Evolutionary conservation across 257 asterid genomes (phyloP), one percentile per base, ranked within the genome.

Genomic region (Fraxinus americana): DNA sequence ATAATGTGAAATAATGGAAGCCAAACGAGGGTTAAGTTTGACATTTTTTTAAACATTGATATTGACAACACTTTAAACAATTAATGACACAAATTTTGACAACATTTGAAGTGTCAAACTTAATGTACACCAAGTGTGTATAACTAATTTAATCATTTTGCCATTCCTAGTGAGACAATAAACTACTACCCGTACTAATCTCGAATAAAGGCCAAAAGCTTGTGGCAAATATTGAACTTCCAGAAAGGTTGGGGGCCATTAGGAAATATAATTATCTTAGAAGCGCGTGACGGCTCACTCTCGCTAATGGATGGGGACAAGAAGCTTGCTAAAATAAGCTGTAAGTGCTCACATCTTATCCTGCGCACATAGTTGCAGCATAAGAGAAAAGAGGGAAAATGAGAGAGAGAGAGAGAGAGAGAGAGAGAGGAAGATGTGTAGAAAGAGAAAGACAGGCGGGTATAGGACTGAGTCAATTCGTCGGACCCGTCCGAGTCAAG

Each of bases 311-410:
- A 9, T 25, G 45, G 65, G 75, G 48, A 59, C 25, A 8, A 5
- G n/a, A 8, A 0, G 9, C 4, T 68, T 68, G 65, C 88, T 83
- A 89, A 83, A 16, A 69, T 88, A 81, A 70, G 86, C 86, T n/a
- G 32, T 25, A 45, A 65, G 73, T 34, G 70, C 29, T 29, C 76
- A 77, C 68, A 38, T 38, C 25, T 27, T 81, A 85, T 76, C 85
- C 48, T 86, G 89, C 91, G 86, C 90, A 72, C 70, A 17, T 63
- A 75, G 85, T 88, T 88, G 94, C 91, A 90, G 94, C 92, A 83
- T 30, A 79, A 79, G 71, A 36, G 13, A 57, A 14, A 79, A 43
- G 76, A 50, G 72, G 79, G 70, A 67, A 83, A 63, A 82, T 80
- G 39, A 80, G 69, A 73, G 70, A 66, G 69, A 73, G 68, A 48